phyloP scores from a whole-genome alignment of 2,329 filamentous ascomycete genomes.

The Hymenoscyphus repandus region DNA sequence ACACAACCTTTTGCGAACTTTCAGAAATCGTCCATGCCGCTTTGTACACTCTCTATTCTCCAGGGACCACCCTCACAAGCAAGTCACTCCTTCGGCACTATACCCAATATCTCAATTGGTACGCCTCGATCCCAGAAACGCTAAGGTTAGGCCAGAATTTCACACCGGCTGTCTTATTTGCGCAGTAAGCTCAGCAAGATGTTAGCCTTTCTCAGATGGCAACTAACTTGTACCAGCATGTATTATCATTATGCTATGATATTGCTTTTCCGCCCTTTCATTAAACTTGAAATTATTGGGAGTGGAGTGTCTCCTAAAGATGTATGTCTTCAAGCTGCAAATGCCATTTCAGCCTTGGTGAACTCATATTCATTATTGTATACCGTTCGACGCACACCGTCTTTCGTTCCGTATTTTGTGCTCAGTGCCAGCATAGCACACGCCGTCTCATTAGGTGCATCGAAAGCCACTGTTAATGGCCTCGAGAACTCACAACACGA shows the following conservation, averaged over 20 bases:
- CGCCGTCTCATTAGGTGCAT: conserved; percentile 21
- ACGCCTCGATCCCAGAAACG: conserved; percentile 59
- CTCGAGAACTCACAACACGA: too few species aligned
- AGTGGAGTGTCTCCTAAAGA: conserved; percentile 27
- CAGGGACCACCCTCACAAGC: conserved; percentile 59
- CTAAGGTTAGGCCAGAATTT: conserved; percentile 63
- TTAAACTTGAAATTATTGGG: conserved; percentile 25
- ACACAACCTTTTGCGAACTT: conserved; percentile 64
- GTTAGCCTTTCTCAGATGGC: not conserved
- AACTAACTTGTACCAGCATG: conserved; percentile 44
- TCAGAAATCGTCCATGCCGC: conserved; percentile 67
- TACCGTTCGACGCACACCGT: conserved; percentile 29
- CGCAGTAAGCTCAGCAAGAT: conserved; percentile 55
- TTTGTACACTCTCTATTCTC: conserved; percentile 60
- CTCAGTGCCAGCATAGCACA: conserved; percentile 27
- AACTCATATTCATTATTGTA: conserved; percentile 30
- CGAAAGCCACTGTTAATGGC: conserved; percentile 14
- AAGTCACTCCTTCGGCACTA: conserved; percentile 60
- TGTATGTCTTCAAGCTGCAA: conserved; percentile 30
- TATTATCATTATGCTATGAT: conserved; percentile 67
- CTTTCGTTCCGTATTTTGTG: conserved; percentile 31
- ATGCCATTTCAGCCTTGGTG: conserved; percentile 32
- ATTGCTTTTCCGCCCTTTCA: conserved; percentile 66
- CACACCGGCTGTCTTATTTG: conserved; percentile 66
- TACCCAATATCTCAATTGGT: conserved; percentile 66